Evolutionary conservation across 192 early-diverging fungal genomes (phyloP).

Genomic region (Backusella morwellensis): DNA sequence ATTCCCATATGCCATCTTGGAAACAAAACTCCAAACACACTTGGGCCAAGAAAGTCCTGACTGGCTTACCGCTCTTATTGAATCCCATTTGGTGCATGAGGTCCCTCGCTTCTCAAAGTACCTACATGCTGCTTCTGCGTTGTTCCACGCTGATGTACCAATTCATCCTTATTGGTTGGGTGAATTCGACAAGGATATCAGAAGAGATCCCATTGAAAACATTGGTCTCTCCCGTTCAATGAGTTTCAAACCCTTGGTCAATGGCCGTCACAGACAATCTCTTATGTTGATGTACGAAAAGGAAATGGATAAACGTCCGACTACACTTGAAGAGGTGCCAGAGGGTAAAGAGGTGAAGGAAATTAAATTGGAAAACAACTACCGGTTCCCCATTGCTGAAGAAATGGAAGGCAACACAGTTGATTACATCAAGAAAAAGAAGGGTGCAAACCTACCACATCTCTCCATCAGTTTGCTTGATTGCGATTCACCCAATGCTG

Average conservation of each 20-base stretch:
- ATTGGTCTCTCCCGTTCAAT: constrained; percentile 29
- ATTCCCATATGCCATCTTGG: constrained; percentile 97
- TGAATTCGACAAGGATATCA: constrained; percentile 31
- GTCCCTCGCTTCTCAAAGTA: constrained; percentile 87
- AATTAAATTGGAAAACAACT: not conserved
- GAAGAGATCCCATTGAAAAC: constrained; percentile 21
- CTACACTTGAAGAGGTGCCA: not conserved
- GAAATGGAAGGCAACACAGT: not conserved
- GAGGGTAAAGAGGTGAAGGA: not conserved
- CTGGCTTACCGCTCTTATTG: constrained; percentile 75
- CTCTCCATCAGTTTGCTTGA: not conserved
- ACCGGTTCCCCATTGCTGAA: not conserved
- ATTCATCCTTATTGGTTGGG: constrained; percentile 60
- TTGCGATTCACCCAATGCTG: no score
- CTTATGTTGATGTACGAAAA: constrained; percentile 7
- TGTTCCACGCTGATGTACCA: constrained; percentile 52
- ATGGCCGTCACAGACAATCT: constrained; percentile 31
- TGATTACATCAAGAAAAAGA: not conserved
- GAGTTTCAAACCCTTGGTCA: constrained; percentile 35
- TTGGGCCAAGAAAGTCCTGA: constrained; percentile 62
- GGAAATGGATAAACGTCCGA: not conserved
- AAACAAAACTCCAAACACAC: constrained; percentile 77
- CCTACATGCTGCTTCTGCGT: constrained; percentile 71
- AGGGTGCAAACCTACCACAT: not conserved
- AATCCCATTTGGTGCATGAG: constrained; percentile 73